Conservation (phyloP, 2,329 filamentous ascomycete species). For the Aspergillus fructus region DNA sequence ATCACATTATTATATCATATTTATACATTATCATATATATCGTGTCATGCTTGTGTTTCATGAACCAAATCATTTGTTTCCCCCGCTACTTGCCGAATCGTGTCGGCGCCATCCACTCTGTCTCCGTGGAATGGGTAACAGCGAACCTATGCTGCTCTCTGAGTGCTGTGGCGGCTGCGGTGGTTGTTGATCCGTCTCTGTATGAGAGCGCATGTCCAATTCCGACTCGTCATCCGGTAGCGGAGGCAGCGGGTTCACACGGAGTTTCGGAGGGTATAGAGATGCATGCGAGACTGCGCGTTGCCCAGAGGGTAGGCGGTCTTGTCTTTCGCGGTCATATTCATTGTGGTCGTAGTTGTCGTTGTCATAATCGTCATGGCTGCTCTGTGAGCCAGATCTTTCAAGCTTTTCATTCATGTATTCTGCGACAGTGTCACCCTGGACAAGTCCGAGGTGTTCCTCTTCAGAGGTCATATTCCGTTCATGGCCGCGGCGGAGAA, state of each 20-base stretch:
- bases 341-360: not conserved
- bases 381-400: constrained; percentile 22
- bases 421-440: constrained; percentile 58
- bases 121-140: constrained; percentile 20
- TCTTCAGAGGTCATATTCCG: constrained; percentile 68
- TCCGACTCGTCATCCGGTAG: constrained; percentile 30
- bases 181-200: not conserved
- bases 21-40: constrained; percentile 6
- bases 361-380: constrained; percentile 12
- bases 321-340: not conserved
- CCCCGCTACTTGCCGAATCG: constrained; percentile 5
- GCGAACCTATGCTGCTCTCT: constrained; percentile 25
- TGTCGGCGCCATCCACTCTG: constrained; percentile 31
- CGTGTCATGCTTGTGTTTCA: constrained; percentile 9
- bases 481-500: constrained; percentile 44
- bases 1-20: constrained; percentile 9
- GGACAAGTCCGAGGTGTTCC: constrained; percentile 79
- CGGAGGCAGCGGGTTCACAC: constrained; percentile 33
- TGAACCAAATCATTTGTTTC: constrained; percentile 10
- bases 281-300: constrained; percentile 13
- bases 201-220: constrained; percentile 3
- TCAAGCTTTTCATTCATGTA: constrained; percentile 31
- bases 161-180: constrained; percentile 7
- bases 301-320: constrained; percentile 7
- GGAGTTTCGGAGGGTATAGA: constrained; percentile 21